Evolutionary conservation across 352 stramenopile species (phyloP).

Genomic region (Pythium vanterpoolii): DNA sequence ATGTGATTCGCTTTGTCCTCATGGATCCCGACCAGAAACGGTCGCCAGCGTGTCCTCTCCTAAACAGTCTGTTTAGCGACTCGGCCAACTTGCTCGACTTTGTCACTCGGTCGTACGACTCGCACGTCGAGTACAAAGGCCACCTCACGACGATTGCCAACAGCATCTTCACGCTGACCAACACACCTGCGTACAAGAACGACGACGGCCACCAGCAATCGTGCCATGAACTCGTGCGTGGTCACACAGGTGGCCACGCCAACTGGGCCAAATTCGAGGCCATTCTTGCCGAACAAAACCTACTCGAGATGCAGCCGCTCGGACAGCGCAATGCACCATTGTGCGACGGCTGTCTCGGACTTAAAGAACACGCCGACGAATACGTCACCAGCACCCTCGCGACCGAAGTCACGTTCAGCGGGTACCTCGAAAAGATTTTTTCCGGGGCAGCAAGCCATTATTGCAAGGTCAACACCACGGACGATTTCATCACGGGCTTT

Average conservation of each 20-base stretch:
- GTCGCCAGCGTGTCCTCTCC: slow-evolving; percentile 63
- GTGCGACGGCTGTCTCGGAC: slow-evolving; percentile 74
- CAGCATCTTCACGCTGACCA: slow-evolving; percentile 86
- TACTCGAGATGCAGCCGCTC: slow-evolving; percentile 76
- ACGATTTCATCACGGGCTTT: slow-evolving; percentile 86
- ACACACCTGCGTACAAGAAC: slow-evolving; percentile 68
- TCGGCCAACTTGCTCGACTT: slow-evolving; percentile 76
- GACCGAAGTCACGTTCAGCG: slow-evolving; percentile 60
- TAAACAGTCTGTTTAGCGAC: slow-evolving; percentile 78
- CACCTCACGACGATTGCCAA: slow-evolving; percentile 89
- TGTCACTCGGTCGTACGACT: slow-evolving; percentile 73
- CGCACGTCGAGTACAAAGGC: slow-evolving; percentile 82
- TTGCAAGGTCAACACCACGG: slow-evolving; percentile 81
- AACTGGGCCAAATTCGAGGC: slow-evolving; percentile 79
- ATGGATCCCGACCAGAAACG: slow-evolving; percentile 84
- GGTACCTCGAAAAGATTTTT: slow-evolving; percentile 85
- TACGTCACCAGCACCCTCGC: slow-evolving; percentile 70
- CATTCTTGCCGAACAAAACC: slow-evolving; percentile 72
- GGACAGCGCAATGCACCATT: slow-evolving; percentile 79
- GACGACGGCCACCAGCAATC: slow-evolving; percentile 33
- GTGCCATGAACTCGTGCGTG: slow-evolving; percentile 75
- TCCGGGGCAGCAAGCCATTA: slow-evolving; percentile 73
- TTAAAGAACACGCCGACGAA: slow-evolving; percentile 76
- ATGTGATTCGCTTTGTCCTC: slow-evolving; percentile 84
- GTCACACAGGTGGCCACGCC: slow-evolving; percentile 65